Evolutionary conservation across 2,329 filamentous ascomycete genomes (phyloP).

Genomic region (Meredithiella fracta): DNA sequence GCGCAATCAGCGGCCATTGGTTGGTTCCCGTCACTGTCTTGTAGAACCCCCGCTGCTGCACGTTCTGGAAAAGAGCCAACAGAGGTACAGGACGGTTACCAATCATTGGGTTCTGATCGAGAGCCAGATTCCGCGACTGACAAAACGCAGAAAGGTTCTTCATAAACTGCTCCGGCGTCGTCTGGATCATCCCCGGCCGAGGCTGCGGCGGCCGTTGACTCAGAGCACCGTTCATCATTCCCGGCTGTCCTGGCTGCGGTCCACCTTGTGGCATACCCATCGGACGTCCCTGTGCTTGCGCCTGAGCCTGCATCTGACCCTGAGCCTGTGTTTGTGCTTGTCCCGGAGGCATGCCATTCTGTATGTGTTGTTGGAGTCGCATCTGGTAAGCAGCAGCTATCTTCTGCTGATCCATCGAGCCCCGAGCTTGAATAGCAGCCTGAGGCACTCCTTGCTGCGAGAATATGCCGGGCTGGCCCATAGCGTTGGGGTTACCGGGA

Average conservation of each 20-base stretch:
- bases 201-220: constrained; percentile 16
- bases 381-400: constrained; percentile 59
- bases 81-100: constrained; percentile 60
- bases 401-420: constrained; percentile 49
- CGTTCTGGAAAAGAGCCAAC: constrained; percentile 59
- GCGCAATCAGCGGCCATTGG: constrained; percentile 58
- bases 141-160: constrained; percentile 66
- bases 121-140: constrained; percentile 50
- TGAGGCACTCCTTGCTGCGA: constrained; percentile 17
- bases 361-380: constrained; percentile 59
- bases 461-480: constrained; percentile 26
- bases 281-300: constrained; percentile 18
- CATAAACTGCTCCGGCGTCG: constrained; percentile 50
- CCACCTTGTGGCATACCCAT: constrained; percentile 1
- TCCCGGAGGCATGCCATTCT: constrained; percentile 23
- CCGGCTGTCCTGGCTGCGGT: constrained; percentile 4
- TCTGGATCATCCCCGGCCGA: constrained; percentile 31
- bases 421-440: constrained; percentile 3
- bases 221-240: constrained; percentile 8
- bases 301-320: constrained; percentile 8
- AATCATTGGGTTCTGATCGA: constrained; percentile 60
- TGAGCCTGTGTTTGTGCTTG: constrained; percentile 10
- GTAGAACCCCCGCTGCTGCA: constrained; percentile 61
- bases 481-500: constrained; percentile 23
- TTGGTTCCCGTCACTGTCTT: constrained; percentile 53